Evolutionary conservation across 1,284 basidiomycete genomes (phyloP).

Genomic region (Trichosporon sp.): DNA sequence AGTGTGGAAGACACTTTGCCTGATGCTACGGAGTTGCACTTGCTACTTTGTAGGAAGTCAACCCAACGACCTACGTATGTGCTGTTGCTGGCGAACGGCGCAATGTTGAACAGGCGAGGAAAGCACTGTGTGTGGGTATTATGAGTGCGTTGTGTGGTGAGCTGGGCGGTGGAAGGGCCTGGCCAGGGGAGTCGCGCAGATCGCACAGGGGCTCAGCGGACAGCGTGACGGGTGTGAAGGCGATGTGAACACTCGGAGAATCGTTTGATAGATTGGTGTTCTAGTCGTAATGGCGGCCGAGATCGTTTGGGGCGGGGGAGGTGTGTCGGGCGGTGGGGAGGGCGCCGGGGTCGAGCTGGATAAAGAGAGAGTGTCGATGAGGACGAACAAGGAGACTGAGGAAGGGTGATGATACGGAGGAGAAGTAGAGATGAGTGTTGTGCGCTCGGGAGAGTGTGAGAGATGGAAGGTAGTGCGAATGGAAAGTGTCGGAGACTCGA

Average conservation of each 20-base stretch:
- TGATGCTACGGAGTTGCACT: neutral
- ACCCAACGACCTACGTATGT: neutral
- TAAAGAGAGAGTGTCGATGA: neutral
- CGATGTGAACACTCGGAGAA: neutral
- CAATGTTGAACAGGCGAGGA: neutral
- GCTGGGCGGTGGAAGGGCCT: neutral
- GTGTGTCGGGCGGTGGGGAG: neutral
- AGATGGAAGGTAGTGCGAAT: neutral
- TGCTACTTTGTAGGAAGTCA: neutral
- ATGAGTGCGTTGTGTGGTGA: neutral
- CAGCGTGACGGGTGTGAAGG: neutral
- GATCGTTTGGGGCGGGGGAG: neutral
- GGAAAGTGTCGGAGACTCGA: neutral
- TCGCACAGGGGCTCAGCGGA: neutral
- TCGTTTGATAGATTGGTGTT: neutral
- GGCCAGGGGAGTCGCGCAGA: neutral
- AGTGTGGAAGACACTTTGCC: slow-evolving; percentile 1
- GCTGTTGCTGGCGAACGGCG: neutral
- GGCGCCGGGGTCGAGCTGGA: neutral
- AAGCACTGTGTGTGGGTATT: neutral
- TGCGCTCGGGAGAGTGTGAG: neutral
- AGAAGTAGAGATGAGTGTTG: neutral
- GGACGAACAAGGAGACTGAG: neutral
- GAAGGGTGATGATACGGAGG: neutral
- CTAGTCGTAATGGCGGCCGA: neutral